Conservation (phyloP, 2,329 filamentous ascomycete species). For the Aspergillus melleus region DNA sequence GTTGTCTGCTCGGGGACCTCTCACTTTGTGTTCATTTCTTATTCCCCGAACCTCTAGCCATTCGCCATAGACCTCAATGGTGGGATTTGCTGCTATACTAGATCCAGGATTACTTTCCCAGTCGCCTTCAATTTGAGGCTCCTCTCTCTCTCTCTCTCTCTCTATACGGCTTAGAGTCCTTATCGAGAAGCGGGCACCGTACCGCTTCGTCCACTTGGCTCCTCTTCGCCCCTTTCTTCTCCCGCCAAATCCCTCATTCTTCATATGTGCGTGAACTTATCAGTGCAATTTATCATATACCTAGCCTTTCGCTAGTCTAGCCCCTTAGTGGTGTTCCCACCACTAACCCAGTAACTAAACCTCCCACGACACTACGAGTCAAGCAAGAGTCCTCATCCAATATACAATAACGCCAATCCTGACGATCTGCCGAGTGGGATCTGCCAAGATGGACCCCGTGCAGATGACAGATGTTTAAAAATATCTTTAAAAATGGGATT, state of each 20-base stretch:
- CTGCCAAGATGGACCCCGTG: conserved; percentile 36
- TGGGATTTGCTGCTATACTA: neutral
- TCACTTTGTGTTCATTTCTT: neutral
- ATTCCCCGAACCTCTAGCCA: neutral
- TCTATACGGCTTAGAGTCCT: neutral
- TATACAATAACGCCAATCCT: conserved; percentile 30
- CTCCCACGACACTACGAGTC: neutral
- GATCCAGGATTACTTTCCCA: neutral
- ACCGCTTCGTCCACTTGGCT: neutral
- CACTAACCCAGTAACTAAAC: too few relatives aligned
- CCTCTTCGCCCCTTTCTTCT: neutral
- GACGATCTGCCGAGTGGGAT: conserved; percentile 41
- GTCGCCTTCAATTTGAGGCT: neutral
- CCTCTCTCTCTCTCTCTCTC: too few relatives aligned
- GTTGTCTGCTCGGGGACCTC: conserved; percentile 6
- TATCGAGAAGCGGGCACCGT: neutral
- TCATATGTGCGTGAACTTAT: neutral
- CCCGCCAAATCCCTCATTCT: neutral
- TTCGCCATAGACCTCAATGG: neutral
- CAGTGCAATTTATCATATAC: neutral
- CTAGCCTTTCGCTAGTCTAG: neutral
- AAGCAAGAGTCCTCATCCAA: neutral
- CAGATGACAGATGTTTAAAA: conserved; percentile 33
- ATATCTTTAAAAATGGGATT: conserved; percentile 9
- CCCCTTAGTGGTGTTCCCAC: too few relatives aligned